Base-by-base conservation (phyloP, 306 rosid genomes). In the Quercus bicolor region DNA sequence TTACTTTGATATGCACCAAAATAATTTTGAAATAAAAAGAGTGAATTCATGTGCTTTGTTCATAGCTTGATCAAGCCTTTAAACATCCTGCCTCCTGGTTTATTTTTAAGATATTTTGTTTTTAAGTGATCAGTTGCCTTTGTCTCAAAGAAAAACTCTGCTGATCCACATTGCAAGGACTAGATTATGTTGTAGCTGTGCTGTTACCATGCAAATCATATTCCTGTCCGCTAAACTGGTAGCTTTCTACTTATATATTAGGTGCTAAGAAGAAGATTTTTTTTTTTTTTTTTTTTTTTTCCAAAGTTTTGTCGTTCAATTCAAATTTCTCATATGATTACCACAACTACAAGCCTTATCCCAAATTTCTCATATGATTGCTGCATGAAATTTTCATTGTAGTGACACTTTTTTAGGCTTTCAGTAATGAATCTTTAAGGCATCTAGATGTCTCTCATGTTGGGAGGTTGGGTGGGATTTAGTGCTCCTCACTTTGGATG, bases 61-160 rank as follows among this genome's bases (percentile, higher is more conserved):
- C 57, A 60, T 31, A 4, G 77, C 78, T 81, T 33, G 73, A 62
- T 60, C 70, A 37, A 28, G 12, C 31, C 57, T 10, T 37, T 14
- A 66, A 60, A 48, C 16, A 6, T 68, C 66, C 59, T 26, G 23
- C 16, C 15, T 68, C 66, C 45, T 26, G 23, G 57, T 20, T 4
- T 48, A 19, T 26, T 71, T 18, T 69, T 52, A 21, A 21, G 55
- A 60, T 48, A 70, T 51, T 34, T 28, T 40, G 29, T 48, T 72
- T 62, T 71, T 69, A n/a, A 37, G n/a, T 51, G 59, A 74, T 70
- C 23, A 24, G 64, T 40, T 57, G 19, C 15, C 54, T 80, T 48
- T 68, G 51, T 54, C 28, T 16, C 54, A 7, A 8, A 64, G 45
- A 16, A 61, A 28, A 29, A 64, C 13, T 64, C 18, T 64, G 43